Conservation (phyloP, 179 eudicot species). For the Corrigiola litoralis region DNA sequence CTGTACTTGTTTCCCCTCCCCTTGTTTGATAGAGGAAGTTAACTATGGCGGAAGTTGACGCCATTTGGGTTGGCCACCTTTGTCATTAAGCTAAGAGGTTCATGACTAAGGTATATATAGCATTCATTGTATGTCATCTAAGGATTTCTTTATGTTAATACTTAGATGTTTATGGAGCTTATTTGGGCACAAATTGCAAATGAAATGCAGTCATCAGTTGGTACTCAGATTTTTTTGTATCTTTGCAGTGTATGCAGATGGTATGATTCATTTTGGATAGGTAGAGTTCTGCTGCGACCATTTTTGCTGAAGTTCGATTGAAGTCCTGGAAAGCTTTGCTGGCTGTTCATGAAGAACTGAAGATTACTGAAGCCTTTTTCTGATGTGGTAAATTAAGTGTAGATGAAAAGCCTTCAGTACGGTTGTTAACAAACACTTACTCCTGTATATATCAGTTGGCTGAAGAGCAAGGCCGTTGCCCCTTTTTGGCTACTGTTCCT, state of each 20-base stretch:
- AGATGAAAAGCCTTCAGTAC: background rate
- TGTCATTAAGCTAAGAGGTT: too few species aligned
- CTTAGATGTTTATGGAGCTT: too few species aligned
- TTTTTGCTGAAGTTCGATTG: too few species aligned
- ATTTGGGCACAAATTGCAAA: too few species aligned
- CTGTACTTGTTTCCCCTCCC: too few species aligned
- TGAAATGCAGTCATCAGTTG: background rate
- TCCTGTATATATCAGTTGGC: background rate
- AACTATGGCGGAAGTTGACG: too few species aligned
- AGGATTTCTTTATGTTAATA: too few species aligned
- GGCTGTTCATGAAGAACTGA: background rate
- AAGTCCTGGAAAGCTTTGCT: background rate
- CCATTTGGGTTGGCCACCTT: too few species aligned
- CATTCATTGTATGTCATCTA: too few species aligned
- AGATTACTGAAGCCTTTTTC: background rate
- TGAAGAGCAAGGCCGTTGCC: background rate
- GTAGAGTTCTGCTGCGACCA: background rate
- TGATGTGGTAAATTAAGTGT: background rate
- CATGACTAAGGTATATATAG: too few species aligned
- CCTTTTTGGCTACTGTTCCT: background rate
- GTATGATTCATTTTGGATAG: background rate
- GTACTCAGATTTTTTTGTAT: background rate
- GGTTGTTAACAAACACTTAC: background rate
- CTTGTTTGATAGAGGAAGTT: too few species aligned
- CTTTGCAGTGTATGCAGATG: background rate